phyloP scores from a whole-genome alignment of 495 filamentous ascomycete genomes.

The Lasiosphaeria ovina region DNA sequence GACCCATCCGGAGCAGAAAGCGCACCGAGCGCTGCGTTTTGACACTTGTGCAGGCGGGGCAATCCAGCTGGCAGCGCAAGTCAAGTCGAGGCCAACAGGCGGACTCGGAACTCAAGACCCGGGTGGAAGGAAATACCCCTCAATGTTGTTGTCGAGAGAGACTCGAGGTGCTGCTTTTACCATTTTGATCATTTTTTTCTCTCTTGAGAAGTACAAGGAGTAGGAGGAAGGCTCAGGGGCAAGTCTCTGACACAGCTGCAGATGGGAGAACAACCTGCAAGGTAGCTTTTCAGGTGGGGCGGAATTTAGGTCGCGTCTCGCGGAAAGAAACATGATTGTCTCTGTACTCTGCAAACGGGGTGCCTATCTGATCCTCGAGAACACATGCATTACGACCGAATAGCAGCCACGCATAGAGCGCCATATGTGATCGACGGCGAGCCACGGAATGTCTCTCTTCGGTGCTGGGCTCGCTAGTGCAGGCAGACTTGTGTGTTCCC shows the following conservation, averaged over 20 bases:
- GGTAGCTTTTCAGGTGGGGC: not conserved
- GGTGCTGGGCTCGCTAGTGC: no score
- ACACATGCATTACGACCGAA: slow-evolving; percentile 13
- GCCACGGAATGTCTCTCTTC: no score
- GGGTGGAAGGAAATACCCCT: not conserved
- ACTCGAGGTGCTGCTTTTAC: not conserved
- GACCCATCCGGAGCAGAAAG: slow-evolving; percentile 3
- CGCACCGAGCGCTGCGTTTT: slow-evolving; percentile 5
- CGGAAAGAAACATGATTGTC: slow-evolving; percentile 1
- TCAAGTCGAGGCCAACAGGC: not conserved
- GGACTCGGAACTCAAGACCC: slow-evolving; percentile 9
- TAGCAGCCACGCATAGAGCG: slow-evolving; percentile 3
- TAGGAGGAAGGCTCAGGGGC: not conserved
- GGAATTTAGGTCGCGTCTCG: not conserved
- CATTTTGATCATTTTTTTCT: no score
- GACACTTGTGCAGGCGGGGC: slow-evolving; percentile 2
- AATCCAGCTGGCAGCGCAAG: slow-evolving; percentile 4
- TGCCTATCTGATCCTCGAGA: slow-evolving; percentile 15
- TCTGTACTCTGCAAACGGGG: not conserved
- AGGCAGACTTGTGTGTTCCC: no score
- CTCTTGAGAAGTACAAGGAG: not conserved
- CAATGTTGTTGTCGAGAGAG: not conserved
- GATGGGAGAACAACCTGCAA: not conserved
- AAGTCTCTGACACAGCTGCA: not conserved
- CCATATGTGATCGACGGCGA: no score